Evolutionary conservation across 306 rosid species (phyloP).

Genomic region (Biancaea sappan): DNA sequence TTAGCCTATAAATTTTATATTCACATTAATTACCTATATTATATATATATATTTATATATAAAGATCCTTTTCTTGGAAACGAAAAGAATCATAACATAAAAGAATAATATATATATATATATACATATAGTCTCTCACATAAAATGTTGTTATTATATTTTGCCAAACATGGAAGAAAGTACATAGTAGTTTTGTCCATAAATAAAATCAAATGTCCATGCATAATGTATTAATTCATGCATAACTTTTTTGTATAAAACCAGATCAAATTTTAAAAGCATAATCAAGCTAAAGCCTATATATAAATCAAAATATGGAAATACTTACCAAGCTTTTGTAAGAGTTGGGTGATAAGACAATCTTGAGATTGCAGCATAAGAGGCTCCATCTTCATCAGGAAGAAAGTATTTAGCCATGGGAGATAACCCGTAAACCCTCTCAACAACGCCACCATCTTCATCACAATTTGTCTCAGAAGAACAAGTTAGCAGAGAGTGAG

Average conservation of each 20-base stretch:
- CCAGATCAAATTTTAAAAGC: too few species aligned
- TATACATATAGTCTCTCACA: too few species aligned
- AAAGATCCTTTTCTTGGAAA: neutral
- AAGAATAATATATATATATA: too few species aligned
- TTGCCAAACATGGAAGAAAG: too few species aligned
- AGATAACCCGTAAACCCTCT: conserved; percentile 14
- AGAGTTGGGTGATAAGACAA: neutral
- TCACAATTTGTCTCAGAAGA: conserved; percentile 2
- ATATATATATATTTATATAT: too few species aligned
- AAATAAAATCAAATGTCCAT: too few species aligned
- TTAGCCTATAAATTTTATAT: neutral
- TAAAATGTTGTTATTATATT: too few species aligned
- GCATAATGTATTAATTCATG: too few species aligned
- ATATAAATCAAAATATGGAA: too few species aligned
- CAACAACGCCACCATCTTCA: neutral
- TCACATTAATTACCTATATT: neutral
- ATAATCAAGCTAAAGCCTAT: neutral
- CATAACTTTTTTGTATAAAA: too few species aligned
- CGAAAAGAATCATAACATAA: too few species aligned
- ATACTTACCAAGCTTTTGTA: neutral
- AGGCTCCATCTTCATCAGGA: neutral
- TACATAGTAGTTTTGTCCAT: neutral
- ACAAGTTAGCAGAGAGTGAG: conserved; percentile 13
- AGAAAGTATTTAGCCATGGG: neutral
- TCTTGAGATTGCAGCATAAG: neutral